These are phyloP conservation scores for Peronosclerospora sorghi DNA, from an alignment of 352 stramenopile species.

Conservation along the genomic window DNA sequence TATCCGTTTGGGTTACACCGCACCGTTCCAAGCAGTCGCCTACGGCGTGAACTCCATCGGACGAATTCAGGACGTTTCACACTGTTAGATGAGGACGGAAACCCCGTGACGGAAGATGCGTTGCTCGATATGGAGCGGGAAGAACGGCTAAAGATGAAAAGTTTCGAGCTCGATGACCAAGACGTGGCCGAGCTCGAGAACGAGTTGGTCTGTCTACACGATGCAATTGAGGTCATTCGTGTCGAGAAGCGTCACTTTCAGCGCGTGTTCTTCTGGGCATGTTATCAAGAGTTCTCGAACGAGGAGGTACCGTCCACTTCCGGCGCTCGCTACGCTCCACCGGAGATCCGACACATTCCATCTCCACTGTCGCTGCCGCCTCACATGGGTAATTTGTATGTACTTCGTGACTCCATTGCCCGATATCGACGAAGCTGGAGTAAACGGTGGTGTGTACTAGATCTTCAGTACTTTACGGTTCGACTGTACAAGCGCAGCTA, in stretches of 20 bases:
- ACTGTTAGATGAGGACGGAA: slow-evolving; percentile 46
- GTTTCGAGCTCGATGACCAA: slow-evolving; percentile 44
- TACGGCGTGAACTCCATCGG: slow-evolving; percentile 15
- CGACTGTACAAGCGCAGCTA: slow-evolving; percentile 74
- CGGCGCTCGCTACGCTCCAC: background rate
- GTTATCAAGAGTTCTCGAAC: slow-evolving; percentile 21
- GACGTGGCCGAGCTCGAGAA: slow-evolving; percentile 43
- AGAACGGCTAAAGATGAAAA: slow-evolving; percentile 36
- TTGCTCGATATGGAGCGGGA: slow-evolving; percentile 36
- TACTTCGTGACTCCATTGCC: slow-evolving; percentile 60
- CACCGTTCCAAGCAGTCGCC: slow-evolving; percentile 22
- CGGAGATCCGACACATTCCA: slow-evolving; percentile 7
- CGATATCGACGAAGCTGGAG: slow-evolving; percentile 61
- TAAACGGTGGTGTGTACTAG: slow-evolving; percentile 68
- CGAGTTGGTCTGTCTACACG: slow-evolving; percentile 31
- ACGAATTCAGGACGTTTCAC: slow-evolving; percentile 32
- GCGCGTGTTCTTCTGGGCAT: slow-evolving; percentile 34
- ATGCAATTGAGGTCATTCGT: slow-evolving; percentile 51
- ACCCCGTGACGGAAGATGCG: slow-evolving; percentile 39
- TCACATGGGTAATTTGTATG: slow-evolving; percentile 57
- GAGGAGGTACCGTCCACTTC: background rate
- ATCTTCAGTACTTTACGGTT: slow-evolving; percentile 43
- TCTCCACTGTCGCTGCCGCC: slow-evolving; percentile 25
- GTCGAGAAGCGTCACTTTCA: slow-evolving; percentile 51
- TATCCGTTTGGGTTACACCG: slow-evolving; percentile 22